Percentiles rank a stretch among this genome's conserved stretches.
Evolutionary conservation across 768 basidiomycete species (phyloP).

Genomic region (Boletus subcaerulescens): DNA sequence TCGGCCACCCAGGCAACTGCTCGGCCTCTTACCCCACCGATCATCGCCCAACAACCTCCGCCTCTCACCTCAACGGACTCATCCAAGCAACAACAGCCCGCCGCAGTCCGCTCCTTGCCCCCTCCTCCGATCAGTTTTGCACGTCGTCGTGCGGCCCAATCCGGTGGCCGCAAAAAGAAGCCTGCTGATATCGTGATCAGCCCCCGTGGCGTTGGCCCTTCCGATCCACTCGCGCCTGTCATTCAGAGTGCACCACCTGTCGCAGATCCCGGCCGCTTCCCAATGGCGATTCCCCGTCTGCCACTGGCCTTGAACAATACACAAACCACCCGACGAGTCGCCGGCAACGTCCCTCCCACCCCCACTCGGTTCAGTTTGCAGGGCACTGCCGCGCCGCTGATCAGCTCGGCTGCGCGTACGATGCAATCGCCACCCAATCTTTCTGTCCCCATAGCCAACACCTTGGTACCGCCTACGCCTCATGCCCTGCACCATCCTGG

Average conservation of each 20-base stretch:
- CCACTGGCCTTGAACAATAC: slow-evolving; percentile 46
- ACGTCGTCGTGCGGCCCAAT: slow-evolving; percentile 63
- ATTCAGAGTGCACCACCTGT: slow-evolving; percentile 79
- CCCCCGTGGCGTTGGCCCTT: slow-evolving; percentile 53
- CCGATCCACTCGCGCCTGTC: slow-evolving; percentile 57
- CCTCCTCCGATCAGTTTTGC: slow-evolving; percentile 78
- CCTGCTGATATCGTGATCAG: slow-evolving; percentile 80
- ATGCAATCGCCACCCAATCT: slow-evolving; percentile 53
- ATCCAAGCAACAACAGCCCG: slow-evolving; percentile 23
- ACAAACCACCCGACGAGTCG: slow-evolving; percentile 49
- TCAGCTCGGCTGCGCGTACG: slow-evolving; percentile 28
- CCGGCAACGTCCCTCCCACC: slow-evolving; percentile 67
- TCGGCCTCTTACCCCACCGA: slow-evolving; percentile 24
- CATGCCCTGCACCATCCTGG: slow-evolving; percentile 60
- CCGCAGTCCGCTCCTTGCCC: slow-evolving; percentile 44
- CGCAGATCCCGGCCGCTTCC: slow-evolving; percentile 42
- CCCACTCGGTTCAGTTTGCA: slow-evolving; percentile 61
- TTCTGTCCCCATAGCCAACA: slow-evolving; percentile 65
- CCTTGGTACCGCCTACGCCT: slow-evolving; percentile 67
- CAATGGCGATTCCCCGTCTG: slow-evolving; percentile 67
- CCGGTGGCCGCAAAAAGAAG: slow-evolving; percentile 62
- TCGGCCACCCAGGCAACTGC: slow-evolving; percentile 26
- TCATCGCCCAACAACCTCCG: slow-evolving; percentile 23
- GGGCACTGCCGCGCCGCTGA: slow-evolving; percentile 16
- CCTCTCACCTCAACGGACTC: slow-evolving; percentile 7